Evolutionary conservation across 73 alveolate genomes (phyloP).

Genomic region (Paramecium primaurelia): DNA sequence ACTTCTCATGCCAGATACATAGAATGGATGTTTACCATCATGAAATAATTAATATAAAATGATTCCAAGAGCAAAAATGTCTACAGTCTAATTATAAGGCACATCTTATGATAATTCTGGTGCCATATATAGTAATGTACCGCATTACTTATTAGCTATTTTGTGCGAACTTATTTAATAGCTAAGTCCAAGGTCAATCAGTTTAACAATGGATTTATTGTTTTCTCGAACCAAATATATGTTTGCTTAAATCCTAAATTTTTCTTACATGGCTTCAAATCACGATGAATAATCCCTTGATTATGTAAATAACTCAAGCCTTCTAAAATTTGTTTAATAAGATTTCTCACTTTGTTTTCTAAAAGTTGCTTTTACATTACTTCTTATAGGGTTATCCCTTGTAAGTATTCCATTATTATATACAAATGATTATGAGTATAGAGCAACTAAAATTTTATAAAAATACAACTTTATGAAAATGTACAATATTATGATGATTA

Average conservation of each 20-base stretch:
- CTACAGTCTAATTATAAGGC: slow-evolving; percentile 16
- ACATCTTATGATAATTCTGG: slow-evolving; percentile 10
- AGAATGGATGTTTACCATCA: slow-evolving; percentile 3
- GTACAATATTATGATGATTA: not conserved
- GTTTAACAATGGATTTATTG: not conserved
- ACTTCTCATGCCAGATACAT: not conserved
- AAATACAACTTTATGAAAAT: not conserved
- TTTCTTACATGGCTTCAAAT: slow-evolving; percentile 35
- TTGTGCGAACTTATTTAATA: not conserved
- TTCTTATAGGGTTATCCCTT: not conserved
- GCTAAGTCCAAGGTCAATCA: slow-evolving; percentile 9
- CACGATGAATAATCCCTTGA: slow-evolving; percentile 35
- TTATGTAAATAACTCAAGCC: not conserved
- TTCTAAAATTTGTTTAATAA: not conserved
- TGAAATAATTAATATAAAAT: not conserved
- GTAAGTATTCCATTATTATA: not conserved
- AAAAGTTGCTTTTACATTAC: not conserved
- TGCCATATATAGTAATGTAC: slow-evolving; percentile 22
- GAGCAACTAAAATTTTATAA: not conserved
- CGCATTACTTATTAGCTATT: not conserved
- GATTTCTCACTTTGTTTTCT: not conserved
- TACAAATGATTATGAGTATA: not conserved
- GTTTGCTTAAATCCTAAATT: not conserved
- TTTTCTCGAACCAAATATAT: not conserved
- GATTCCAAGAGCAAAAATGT: not conserved